Base-by-base conservation (phyloP, 495 filamentous ascomycete species). In the Lasiosphaeris hirsuta region DNA sequence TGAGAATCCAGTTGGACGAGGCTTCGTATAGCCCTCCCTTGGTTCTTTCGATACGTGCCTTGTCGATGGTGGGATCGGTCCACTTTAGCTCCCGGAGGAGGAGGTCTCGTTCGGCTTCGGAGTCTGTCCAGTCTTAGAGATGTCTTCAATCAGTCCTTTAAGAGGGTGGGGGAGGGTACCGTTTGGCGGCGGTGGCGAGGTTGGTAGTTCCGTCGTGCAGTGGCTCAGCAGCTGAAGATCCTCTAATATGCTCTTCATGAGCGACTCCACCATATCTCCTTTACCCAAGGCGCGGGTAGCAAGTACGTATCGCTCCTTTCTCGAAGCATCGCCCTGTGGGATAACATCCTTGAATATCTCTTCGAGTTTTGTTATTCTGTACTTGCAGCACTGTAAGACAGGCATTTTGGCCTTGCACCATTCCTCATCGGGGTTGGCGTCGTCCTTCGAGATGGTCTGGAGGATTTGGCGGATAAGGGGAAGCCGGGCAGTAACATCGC, bases 21-120 rank as follows among this genome's bases (percentile, higher is more conserved):
- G 19, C 45, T 35, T 49, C 45, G 45, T 33, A 35, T 35, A 49
- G 45, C 18, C 45, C 45, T 5, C 45, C 45, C 30, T 49, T 49
- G 3, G 45, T 49, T 11, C 7, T 30, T 35, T 49, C 45, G 18
- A 49, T 49, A 23, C 45, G 45, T 15, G 4, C 1, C 45, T 49
- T 49, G 45, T 49, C 45, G 30, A 35, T 11, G 45, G 19, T 30
- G 45, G 45, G 45, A 23, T 49, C 45, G 45, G 45, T 49, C 15
- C 23, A 30, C 23, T 30, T 30, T 30, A 30, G 23, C 23, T 30
- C 23, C 23, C 17, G 7, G 42, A 44, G 42, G 1, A 44, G 42
- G 4, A 17, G 4, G 13, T 44, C 42, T 44, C 42, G 42, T 44
- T 44, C 42, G 42, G 3, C 13, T 44, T 44, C 15, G 42, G n/a